Base-by-base conservation (phyloP, 2,329 filamentous ascomycete genomes). In the Cadophora malorum region DNA sequence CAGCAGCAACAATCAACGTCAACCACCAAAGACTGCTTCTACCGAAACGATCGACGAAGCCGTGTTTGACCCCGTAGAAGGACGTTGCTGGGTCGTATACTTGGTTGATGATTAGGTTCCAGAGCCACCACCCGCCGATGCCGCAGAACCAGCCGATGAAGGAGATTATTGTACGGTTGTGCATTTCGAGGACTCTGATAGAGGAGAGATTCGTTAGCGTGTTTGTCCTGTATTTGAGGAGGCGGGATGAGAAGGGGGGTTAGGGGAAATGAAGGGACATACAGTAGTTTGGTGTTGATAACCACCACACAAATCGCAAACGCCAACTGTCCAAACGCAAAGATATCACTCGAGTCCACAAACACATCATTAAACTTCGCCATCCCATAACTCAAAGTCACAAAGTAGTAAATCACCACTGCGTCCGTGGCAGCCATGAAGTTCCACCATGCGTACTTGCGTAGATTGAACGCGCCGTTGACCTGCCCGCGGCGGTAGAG, bases 401-500 rank as follows among this genome's bases (percentile, higher is more conserved):
- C 88, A 68, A 88, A 84, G 78, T 91, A 94, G 79, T 86, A 97
- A n/a, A 94, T 85, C 38, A 95, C 80, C 72, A 92, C 86, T 14
- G 92, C 91, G 76, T 96, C 91, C 0, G 84, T 82, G 0, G 88
- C 83, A 4, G 88, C 94, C 81, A 94, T 88, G 60, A 91, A 81
- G 78, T 92, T 90, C 93, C 94, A 97, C 0, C 85, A 87, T 0
- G 92, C 78, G 76, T 94, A 97, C 69, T 93, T 85, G 58, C 80
- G 81, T 73, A 94, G 85, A 76, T 94, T 96, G 82, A 97, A 96
- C 0, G 88, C 93, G 28, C 83, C 83, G 74, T 90, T 86, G 63
- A 83, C 84, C 78, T 96, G 94, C 19, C 94, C 94, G 74, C 91
- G 92, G 12, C 88, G 88, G 38, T 97, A 97, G 3, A 97, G 84